These are phyloP conservation scores for Debaryomycetaceae sp. DNA, from an alignment of 1,139 yeast species.

Conservation along the genomic window DNA sequence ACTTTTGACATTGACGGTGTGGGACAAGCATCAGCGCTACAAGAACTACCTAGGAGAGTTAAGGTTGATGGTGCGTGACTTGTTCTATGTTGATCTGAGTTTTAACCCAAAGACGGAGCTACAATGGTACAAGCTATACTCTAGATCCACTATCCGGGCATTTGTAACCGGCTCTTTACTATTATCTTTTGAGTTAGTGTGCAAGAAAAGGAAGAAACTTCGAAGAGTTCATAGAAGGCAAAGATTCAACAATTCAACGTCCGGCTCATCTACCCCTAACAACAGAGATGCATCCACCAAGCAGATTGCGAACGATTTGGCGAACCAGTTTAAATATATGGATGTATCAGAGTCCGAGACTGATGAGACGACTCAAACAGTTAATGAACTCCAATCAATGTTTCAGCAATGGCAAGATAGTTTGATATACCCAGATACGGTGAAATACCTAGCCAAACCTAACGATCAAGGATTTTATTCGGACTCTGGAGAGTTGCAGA, in stretches of 20 bases:
- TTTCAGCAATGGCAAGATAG: slow-evolving; percentile 29
- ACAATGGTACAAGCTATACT: slow-evolving; percentile 51
- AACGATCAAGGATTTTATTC: slow-evolving; percentile 45
- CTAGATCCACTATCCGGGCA: slow-evolving; percentile 42
- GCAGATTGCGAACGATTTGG: slow-evolving; percentile 7
- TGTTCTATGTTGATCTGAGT: slow-evolving; percentile 26
- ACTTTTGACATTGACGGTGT: slow-evolving; percentile 33
- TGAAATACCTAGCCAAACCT: slow-evolving; percentile 19
- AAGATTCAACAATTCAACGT: slow-evolving; percentile 14
- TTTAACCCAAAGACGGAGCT: slow-evolving; percentile 27
- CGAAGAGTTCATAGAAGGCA: slow-evolving; percentile 6
- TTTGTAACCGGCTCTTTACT: slow-evolving; percentile 58
- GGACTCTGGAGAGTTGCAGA: slow-evolving; percentile 17
- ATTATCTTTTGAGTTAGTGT: slow-evolving; percentile 47
- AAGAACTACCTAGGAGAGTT: slow-evolving; percentile 58
- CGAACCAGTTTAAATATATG: slow-evolving; percentile 10
- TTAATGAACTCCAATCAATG: slow-evolving; percentile 3
- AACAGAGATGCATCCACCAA: slow-evolving; percentile 1
- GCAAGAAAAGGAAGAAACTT: slow-evolving; percentile 14
- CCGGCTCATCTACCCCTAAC: slow-evolving; percentile 13
- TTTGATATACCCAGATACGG: slow-evolving; percentile 30
- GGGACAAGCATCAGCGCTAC: slow-evolving; percentile 46
- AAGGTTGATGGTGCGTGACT: slow-evolving; percentile 41
- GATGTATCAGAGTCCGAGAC: slow-evolving; percentile 11
- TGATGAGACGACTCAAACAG: slow-evolving; percentile 4